Evolutionary conservation across 225 moss, liverwort and hornwort genomes (phyloP), one percentile per base, ranked within the genome.

Genomic region (Neckera pumila): DNA sequence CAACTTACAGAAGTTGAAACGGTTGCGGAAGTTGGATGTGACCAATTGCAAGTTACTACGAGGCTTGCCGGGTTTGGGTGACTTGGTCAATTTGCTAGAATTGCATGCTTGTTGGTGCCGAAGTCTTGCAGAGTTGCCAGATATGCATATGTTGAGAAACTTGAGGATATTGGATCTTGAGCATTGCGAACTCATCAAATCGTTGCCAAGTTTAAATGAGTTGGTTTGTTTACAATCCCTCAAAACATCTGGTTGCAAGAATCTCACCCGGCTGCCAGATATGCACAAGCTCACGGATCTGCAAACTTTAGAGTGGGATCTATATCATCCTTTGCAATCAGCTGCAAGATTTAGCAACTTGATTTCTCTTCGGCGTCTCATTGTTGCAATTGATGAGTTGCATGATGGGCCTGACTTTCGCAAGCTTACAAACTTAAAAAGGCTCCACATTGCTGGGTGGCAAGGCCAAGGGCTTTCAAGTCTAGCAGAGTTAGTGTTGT

Each of bases 221-320:
- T 71, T 71, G 71, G 14, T 71, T 0, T 26, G 25, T 42, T 42
- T 71, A 7, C 71, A 26, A 15, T 40, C 69, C 36, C 25, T 71
- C 1, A 0, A 0, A 3, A 1, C 4, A 0, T 1, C 0, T 4
- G 7, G 1, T 28, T 40, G 14, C 26, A 5, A 42, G 26, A 71
- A 69, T 69, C 38, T 69, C 69, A 23, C 7, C 23, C 13, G 13
- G 1, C 4, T 69, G 7, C 22, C 38, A 3, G 7, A 69, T 69
- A 13, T 38, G 2, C 2, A 21, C 69, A 23, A 38, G 38, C 69
- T 69, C 38, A 69, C 23, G 1, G 38, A 69, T 69, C 7, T 69
- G 4, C 38, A 38, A 23, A 38, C 7, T 38, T 69, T 70, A 14
- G 0, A 25, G 14, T 70, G 4, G 40, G 23, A 70, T 70, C 8